A percentile compares a stretch with the other conserved stretches of the same genome.
Conservation (phyloP, 129 eudicot species). For the Artemisia tridentata region DNA sequence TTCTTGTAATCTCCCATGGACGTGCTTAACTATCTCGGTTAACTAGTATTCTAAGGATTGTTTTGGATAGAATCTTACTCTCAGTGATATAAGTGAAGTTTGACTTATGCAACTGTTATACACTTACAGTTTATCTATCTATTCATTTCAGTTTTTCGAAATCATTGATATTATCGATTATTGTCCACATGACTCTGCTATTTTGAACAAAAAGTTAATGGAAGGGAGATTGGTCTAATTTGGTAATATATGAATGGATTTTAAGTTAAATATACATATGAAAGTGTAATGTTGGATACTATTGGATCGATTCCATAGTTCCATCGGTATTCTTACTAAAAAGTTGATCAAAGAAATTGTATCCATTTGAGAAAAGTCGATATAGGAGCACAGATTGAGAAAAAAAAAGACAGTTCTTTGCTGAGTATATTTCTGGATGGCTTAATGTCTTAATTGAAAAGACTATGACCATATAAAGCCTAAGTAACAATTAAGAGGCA, state of each 20-base stretch:
- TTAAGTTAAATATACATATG: not conserved
- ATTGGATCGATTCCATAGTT: conserved; percentile 1
- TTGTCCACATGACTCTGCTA: too few relatives aligned
- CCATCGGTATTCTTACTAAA: not conserved
- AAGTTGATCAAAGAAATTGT: not conserved
- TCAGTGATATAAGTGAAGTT: too few relatives aligned
- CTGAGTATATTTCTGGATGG: not conserved
- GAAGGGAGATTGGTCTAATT: not conserved
- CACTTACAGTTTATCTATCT: too few relatives aligned
- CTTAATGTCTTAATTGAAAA: not conserved
- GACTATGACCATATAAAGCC: not conserved
- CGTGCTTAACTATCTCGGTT: rapidly evolving
- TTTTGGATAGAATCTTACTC: not conserved
- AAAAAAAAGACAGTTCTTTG: not conserved
- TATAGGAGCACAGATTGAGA: too few relatives aligned
- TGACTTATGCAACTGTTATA: too few relatives aligned
- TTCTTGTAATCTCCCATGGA: not conserved
- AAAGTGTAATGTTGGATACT: not conserved
- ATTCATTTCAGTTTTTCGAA: too few relatives aligned
- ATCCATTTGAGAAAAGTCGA: not conserved
- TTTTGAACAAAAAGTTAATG: too few relatives aligned
- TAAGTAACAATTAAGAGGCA: too few relatives aligned
- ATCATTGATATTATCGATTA: too few relatives aligned
- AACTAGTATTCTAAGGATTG: not conserved
- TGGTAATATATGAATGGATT: not conserved